phyloP scores from a whole-genome alignment of 2,329 filamentous ascomycete genomes.

The Rhinocladiella similis region DNA sequence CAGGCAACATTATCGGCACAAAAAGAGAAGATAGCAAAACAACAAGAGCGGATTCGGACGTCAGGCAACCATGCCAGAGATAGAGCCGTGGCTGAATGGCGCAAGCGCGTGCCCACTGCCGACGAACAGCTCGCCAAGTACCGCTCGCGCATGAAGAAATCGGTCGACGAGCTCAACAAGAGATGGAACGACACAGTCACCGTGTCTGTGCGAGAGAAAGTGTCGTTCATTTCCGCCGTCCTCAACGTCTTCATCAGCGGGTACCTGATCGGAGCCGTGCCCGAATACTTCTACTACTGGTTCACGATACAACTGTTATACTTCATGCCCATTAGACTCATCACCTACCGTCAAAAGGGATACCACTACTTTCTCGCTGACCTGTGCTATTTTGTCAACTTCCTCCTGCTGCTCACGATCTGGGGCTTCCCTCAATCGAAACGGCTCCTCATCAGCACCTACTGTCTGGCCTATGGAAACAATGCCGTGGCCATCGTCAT shows the following conservation, averaged over 20 bases:
- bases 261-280: slow-evolving; percentile 83
- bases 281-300: slow-evolving; percentile 88
- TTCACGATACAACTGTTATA: slow-evolving; percentile 85
- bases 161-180: slow-evolving; percentile 81
- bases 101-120: slow-evolving; percentile 77
- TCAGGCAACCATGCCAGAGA: slow-evolving; percentile 78
- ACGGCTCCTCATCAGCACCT: slow-evolving; percentile 86
- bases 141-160: slow-evolving; percentile 78
- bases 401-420: slow-evolving; percentile 76
- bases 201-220: slow-evolving; percentile 87
- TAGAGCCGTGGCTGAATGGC: slow-evolving; percentile 90
- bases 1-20: slow-evolving; percentile 80
- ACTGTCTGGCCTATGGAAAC: slow-evolving; percentile 91
- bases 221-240: slow-evolving; percentile 93
- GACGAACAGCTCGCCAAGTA: slow-evolving; percentile 94
- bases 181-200: slow-evolving; percentile 88
- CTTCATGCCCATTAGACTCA: slow-evolving; percentile 95
- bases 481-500: slow-evolving; percentile 97
- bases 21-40: slow-evolving; percentile 79
- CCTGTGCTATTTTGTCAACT: slow-evolving; percentile 97
- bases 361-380: slow-evolving; percentile 98
- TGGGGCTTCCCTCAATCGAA: slow-evolving; percentile 92
- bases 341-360: slow-evolving; percentile 84
- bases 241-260: slow-evolving; percentile 97
- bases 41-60: slow-evolving; percentile 67